phyloP scores from a whole-genome alignment of 768 basidiomycete genomes.

The Boletus insuetus region DNA sequence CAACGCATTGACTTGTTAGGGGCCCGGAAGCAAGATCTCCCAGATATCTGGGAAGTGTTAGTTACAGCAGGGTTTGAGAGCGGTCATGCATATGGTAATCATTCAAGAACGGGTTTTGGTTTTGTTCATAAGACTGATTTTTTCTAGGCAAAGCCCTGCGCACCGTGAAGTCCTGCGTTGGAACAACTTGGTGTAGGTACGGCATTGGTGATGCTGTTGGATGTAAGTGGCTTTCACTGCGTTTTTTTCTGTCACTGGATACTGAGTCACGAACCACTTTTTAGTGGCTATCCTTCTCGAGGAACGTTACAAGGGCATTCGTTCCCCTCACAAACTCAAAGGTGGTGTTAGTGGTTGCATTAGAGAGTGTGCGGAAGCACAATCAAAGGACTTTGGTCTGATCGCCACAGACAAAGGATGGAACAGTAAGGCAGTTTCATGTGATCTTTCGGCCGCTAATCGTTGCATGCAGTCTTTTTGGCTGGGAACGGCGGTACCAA shows the following conservation, averaged over 20 bases:
- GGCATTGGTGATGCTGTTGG: constrained; percentile 76
- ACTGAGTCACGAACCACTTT: background rate
- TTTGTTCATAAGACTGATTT: background rate
- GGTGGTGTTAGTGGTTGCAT: constrained; percentile 75
- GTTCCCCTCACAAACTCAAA: constrained; percentile 72
- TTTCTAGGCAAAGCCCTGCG: constrained; percentile 46
- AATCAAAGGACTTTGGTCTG: constrained; percentile 70
- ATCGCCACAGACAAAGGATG: constrained; percentile 81
- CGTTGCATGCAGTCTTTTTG: constrained; percentile 36
- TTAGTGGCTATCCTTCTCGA: constrained; percentile 68
- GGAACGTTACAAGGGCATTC: constrained; percentile 67
- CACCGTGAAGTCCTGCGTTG: constrained; percentile 79
- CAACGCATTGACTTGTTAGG: constrained; percentile 74
- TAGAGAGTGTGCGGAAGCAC: constrained; percentile 76
- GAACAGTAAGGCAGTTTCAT: constrained; percentile 44
- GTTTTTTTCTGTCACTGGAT: background rate
- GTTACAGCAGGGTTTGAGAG: constrained; percentile 68
- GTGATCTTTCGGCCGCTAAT: background rate
- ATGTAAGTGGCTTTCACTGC: constrained; percentile 16
- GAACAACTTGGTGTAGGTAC: constrained; percentile 68
- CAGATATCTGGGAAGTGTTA: constrained; percentile 65
- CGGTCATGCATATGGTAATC: constrained; percentile 70
- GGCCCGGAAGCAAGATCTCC: constrained; percentile 65
- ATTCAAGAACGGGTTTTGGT: background rate
- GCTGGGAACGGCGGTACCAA: constrained; percentile 70